These are phyloP conservation scores for Kluyveromyces sp. DNA, from an alignment of 1,139 yeast genomes.

Conservation along the genomic window DNA sequence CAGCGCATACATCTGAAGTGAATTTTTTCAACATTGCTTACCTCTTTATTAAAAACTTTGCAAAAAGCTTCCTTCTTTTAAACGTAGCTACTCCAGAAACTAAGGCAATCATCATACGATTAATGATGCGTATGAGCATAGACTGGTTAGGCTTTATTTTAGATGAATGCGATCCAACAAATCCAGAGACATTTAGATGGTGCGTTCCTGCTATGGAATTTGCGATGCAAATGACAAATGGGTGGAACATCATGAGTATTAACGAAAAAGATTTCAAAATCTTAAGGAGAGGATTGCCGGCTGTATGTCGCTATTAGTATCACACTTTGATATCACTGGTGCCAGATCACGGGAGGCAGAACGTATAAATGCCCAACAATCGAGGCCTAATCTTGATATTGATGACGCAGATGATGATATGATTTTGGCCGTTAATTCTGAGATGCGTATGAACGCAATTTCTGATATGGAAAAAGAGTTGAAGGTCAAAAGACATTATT, in stretches of 20 bases:
- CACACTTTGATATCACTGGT: constrained; percentile 98
- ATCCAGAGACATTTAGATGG: constrained; percentile 87
- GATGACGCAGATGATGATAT: constrained; percentile 36
- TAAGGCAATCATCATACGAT: constrained; percentile 63
- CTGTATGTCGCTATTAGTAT: constrained; percentile 85
- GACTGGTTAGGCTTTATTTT: constrained; percentile 91
- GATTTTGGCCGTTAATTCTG: constrained; percentile 29
- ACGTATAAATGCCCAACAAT: constrained; percentile 37
- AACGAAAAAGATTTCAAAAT: constrained; percentile 68
- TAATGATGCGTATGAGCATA: constrained; percentile 66
- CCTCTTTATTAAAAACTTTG: constrained; percentile 76
- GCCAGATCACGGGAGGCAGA: constrained; percentile 80
- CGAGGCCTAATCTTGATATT: constrained; percentile 26
- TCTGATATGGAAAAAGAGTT: constrained; percentile 25
- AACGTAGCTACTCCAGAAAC: constrained; percentile 49
- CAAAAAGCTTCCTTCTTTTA: constrained; percentile 60
- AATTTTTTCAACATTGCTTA: constrained; percentile 73
- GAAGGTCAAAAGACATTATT: constrained; percentile 24
- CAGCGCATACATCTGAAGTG: constrained; percentile 52
- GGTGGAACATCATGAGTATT: constrained; percentile 77
- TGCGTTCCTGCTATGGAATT: constrained; percentile 92
- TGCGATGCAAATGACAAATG: constrained; percentile 91
- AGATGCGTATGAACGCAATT: constrained; percentile 31
- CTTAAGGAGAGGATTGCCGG: constrained; percentile 83
- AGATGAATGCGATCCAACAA: constrained; percentile 92